These are phyloP conservation scores for Colletotrichum salicis DNA, from an alignment of 2,329 filamentous ascomycete genomes.

Conservation along the genomic window DNA sequence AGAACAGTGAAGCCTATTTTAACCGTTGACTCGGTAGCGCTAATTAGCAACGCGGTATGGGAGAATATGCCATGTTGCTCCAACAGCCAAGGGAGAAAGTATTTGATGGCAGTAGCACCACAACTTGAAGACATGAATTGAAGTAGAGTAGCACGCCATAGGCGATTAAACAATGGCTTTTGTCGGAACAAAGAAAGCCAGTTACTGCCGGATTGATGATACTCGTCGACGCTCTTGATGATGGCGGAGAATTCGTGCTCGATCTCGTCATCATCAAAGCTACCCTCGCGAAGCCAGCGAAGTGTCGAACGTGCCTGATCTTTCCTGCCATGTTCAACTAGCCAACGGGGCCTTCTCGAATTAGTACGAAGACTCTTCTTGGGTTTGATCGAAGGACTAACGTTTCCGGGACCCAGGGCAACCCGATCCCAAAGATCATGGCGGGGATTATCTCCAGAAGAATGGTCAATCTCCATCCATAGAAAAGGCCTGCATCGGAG, in stretches of 20 bases:
- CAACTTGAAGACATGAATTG: conserved; percentile 72
- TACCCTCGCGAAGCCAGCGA: conserved; percentile 60
- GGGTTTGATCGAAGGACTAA: conserved; percentile 43
- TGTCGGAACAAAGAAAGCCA: conserved; percentile 62
- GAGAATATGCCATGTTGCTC: conserved; percentile 59
- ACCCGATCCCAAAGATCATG: conserved; percentile 57
- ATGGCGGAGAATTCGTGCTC: conserved; percentile 59
- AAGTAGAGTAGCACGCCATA: conserved; percentile 67
- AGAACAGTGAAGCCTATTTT: conserved; percentile 67
- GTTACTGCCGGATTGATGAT: conserved; percentile 47
- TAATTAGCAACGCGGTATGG: conserved; percentile 60
- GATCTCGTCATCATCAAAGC: conserved; percentile 48
- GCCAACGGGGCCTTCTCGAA: conserved; percentile 64
- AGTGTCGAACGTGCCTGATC: conserved; percentile 57
- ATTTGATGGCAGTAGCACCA: conserved; percentile 69
- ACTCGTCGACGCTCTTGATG: conserved; percentile 52
- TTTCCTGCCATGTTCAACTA: conserved; percentile 60
- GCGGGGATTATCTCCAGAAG: conserved; percentile 63
- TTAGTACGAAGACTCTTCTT: not conserved
- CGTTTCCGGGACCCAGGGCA: conserved; percentile 66
- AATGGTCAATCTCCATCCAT: conserved; percentile 65
- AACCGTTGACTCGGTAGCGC: conserved; percentile 66
- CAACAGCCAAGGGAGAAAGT: conserved; percentile 67
- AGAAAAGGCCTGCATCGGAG: conserved; percentile 50
- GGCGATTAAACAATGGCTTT: conserved; percentile 57